phyloP scores from a whole-genome alignment of 208 protist genomes.

The Crithidia mellificae region DNA sequence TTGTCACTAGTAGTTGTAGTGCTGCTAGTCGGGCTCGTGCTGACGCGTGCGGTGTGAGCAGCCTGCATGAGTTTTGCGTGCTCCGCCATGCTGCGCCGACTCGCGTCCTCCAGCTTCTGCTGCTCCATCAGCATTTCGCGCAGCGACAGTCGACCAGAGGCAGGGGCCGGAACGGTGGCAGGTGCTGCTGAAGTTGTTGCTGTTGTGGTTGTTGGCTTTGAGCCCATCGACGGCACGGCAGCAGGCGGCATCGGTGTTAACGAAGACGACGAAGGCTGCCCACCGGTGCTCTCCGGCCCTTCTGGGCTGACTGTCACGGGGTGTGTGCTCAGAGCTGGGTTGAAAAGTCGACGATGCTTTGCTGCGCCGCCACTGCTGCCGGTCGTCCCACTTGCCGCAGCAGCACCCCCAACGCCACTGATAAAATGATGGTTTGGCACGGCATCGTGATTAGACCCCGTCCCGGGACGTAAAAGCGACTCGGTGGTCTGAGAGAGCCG shows the following conservation, averaged over 20 bases:
- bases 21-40: no score
- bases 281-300: not conserved
- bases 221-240: not conserved
- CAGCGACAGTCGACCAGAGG: slow-evolving; percentile 29
- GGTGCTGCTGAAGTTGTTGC: not conserved
- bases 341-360: slow-evolving; percentile 8
- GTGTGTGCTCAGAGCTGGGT: not conserved
- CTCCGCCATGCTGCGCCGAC: slow-evolving; percentile 27
- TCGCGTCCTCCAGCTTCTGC: slow-evolving; percentile 49
- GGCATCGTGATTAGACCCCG: no score
- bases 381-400: no score
- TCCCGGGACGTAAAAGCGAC: not conserved
- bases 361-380: not conserved
- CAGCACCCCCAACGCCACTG: no score
- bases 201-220: not conserved
- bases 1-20: no score
- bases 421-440: no score
- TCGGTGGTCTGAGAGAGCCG: slow-evolving; percentile 24
- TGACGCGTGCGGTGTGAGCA: slow-evolving; percentile 12
- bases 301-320: not conserved
- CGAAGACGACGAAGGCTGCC: not conserved
- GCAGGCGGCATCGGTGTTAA: not conserved
- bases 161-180: not conserved
- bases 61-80: slow-evolving; percentile 56
- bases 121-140: slow-evolving; percentile 72